Percentiles rank a stretch among this genome's conserved stretches.
These are phyloP conservation scores for Sarocladium brachiariae DNA, from an alignment of 2,329 filamentous ascomycete species.

Conservation along the genomic window DNA sequence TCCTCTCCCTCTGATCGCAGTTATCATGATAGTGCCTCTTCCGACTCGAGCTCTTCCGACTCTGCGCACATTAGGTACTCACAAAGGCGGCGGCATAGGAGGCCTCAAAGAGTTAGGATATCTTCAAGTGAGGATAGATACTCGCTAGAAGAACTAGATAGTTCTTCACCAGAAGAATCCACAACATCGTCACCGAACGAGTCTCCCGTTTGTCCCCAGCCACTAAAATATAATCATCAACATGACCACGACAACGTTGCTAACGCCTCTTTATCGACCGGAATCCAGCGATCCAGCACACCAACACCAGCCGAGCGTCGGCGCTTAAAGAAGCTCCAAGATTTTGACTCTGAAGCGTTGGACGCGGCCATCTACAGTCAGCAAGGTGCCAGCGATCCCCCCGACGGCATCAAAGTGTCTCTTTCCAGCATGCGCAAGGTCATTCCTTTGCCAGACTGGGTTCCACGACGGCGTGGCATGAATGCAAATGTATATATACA, in stretches of 20 bases:
- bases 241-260: neutral
- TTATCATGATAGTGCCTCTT: no score
- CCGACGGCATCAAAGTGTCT: constrained; percentile 7
- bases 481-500: constrained; percentile 46
- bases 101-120: no score
- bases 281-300: neutral
- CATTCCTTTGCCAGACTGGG: neutral
- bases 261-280: neutral
- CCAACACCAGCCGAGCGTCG: neutral
- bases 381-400: constrained; percentile 8
- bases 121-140: no score
- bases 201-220: no score
- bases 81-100: no score
- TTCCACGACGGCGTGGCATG: constrained; percentile 23
- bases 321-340: neutral
- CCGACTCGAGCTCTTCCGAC: no score
- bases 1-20: no score
- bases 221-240: no score
- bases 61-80: no score
- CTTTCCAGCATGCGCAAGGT: neutral
- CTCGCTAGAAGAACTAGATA: no score
- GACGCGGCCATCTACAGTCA: constrained; percentile 34
- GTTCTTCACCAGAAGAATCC: no score
- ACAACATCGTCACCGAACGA: no score
- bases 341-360: constrained; percentile 21